Conservation (phyloP, 495 filamentous ascomycete genomes). For the Aspergillus leporis region DNA sequence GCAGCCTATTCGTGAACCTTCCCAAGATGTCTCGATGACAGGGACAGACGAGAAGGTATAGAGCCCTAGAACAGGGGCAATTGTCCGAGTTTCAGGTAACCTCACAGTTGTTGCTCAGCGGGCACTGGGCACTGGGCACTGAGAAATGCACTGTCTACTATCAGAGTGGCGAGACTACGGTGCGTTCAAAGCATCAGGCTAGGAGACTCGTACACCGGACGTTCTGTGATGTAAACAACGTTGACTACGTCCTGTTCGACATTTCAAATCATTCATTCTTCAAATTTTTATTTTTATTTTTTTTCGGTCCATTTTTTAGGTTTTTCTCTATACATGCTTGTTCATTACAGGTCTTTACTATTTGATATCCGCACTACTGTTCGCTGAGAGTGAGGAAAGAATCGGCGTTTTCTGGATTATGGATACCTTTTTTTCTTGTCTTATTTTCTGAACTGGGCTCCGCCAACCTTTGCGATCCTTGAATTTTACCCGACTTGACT, state of each 20-base stretch:
- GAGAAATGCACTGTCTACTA: conserved; percentile 3
- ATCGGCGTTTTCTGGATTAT: conserved; percentile 5
- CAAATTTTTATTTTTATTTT: too few species aligned
- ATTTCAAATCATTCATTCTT: not conserved
- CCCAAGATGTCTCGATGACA: conserved; percentile 41
- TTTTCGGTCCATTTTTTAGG: not conserved
- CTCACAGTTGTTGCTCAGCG: conserved; percentile 8
- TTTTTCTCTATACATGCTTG: not conserved
- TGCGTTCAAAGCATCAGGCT: not conserved
- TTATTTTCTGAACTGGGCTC: not conserved
- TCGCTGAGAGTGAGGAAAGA: conserved; percentile 3
- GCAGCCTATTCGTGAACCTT: conserved; percentile 28
- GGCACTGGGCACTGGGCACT: too few species aligned
- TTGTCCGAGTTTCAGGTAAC: not conserved
- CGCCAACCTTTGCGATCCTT: not conserved
- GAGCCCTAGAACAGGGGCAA: conserved; percentile 9
- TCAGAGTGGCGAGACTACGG: not conserved
- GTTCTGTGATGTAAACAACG: not conserved
- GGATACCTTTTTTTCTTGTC: not conserved
- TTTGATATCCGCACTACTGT: conserved; percentile 15
- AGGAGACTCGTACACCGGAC: not conserved
- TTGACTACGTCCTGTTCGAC: not conserved
- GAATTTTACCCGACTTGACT: not conserved
- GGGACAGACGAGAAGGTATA: conserved; percentile 40
- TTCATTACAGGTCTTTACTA: not conserved